Evolutionary conservation across 2,329 filamentous ascomycete species (phyloP).

Genomic region (Aspergillus transmontanensis): DNA sequence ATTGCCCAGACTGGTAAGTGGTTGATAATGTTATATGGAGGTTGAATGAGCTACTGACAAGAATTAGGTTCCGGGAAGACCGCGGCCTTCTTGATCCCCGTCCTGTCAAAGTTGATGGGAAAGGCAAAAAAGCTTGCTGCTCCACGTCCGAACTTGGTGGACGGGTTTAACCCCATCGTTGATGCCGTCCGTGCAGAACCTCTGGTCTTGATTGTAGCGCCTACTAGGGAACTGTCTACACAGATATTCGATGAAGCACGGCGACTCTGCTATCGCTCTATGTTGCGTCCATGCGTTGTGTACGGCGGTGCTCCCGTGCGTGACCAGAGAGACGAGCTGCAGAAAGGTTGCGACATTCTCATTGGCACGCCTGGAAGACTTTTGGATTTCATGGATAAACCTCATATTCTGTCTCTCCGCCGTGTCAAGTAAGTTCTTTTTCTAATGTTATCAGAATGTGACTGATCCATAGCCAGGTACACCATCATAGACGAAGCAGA

Average conservation of each 20-base stretch:
- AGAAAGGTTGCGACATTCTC: slow-evolving; percentile 84
- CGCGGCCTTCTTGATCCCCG: slow-evolving; percentile 85
- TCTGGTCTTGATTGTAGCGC: slow-evolving; percentile 79
- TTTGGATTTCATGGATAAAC: slow-evolving; percentile 76
- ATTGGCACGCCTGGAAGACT: slow-evolving; percentile 87
- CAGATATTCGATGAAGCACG: slow-evolving; percentile 96
- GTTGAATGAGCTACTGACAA: slow-evolving; percentile 11
- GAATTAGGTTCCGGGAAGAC: slow-evolving; percentile 91
- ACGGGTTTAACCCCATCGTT: slow-evolving; percentile 54
- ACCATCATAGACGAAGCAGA: slow-evolving; percentile 92
- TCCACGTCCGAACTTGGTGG: slow-evolving; percentile 64
- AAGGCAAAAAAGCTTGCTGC: slow-evolving; percentile 88
- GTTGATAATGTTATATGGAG: background rate
- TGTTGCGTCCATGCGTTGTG: slow-evolving; percentile 86
- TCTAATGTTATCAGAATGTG: background rate
- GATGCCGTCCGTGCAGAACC: slow-evolving; percentile 75
- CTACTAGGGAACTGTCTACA: slow-evolving; percentile 85
- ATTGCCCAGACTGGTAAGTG: slow-evolving; percentile 86
- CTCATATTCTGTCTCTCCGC: slow-evolving; percentile 67
- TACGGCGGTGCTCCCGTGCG: slow-evolving; percentile 80
- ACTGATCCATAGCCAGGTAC: slow-evolving; percentile 44
- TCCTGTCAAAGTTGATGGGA: slow-evolving; percentile 89
- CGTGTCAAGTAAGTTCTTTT: slow-evolving; percentile 66
- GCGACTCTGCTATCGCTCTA: slow-evolving; percentile 89
- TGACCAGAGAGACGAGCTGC: slow-evolving; percentile 72